phyloP scores from a whole-genome alignment of 352 stramenopile genomes.

The Globisporangium okanoganense region DNA sequence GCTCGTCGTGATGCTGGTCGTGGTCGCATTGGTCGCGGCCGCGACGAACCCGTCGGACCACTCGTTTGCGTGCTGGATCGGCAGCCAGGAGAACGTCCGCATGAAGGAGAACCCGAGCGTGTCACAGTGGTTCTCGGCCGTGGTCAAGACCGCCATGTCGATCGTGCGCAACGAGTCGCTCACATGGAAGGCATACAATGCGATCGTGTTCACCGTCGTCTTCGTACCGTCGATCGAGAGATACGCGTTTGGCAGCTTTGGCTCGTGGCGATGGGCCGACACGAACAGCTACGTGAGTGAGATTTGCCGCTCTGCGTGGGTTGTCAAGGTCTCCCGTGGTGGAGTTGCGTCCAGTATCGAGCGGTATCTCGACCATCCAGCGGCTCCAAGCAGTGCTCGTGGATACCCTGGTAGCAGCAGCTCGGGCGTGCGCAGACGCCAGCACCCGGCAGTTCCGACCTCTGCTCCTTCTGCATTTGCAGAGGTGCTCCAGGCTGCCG shows the following conservation, averaged over 20 bases:
- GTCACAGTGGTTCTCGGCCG: conserved; percentile 62
- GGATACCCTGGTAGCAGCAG: not conserved
- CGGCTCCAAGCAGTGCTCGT: not conserved
- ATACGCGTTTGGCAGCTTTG: conserved; percentile 62
- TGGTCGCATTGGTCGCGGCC: conserved; percentile 25
- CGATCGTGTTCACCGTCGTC: conserved; percentile 58
- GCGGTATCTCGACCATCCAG: conserved; percentile 26
- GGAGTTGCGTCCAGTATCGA: conserved; percentile 50
- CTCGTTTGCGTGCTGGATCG: conserved; percentile 68
- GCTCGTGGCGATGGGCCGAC: conserved; percentile 74
- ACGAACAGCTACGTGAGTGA: conserved; percentile 32
- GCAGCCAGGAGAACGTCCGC: conserved; percentile 53
- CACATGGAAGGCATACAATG: conserved; percentile 60
- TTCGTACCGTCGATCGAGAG: conserved; percentile 56
- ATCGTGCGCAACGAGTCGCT: conserved; percentile 61
- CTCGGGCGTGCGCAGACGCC: not conserved
- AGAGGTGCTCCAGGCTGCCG: conserved; percentile 13
- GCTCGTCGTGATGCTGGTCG: conserved; percentile 25
- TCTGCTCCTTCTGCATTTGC: conserved; percentile 1
- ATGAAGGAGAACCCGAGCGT: conserved; percentile 33
- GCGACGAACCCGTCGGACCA: conserved; percentile 67
- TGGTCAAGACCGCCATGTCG: conserved; percentile 67
- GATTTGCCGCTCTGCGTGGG: conserved; percentile 48
- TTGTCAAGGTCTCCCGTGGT: conserved; percentile 44
- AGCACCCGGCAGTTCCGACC: not conserved